Evolutionary conservation across 1,284 basidiomycete genomes (phyloP), one percentile per base, ranked within the genome.

Genomic region (Mycosarcoma mackinlayi): DNA sequence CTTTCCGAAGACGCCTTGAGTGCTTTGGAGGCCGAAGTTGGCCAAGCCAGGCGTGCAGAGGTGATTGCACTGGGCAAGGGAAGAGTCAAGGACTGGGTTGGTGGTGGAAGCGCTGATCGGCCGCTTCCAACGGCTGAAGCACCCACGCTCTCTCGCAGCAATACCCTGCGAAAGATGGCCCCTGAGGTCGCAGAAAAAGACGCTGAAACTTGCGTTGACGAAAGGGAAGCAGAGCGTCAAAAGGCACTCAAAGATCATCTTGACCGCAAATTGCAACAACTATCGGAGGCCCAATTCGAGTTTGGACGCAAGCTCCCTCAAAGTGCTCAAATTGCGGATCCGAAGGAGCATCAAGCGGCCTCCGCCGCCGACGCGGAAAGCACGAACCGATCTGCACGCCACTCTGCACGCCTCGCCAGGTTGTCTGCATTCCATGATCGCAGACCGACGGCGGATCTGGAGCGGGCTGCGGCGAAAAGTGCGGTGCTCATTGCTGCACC

Each of bases 11-110:
- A 69, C 27, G 64, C 71, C 1, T 23, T 70, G 27, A 70, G 66
- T 41, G 71, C 62, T n/a, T 21, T 70, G 16, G 71, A 70, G 27
- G 71, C 71, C 14, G 71, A 73, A 24, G 65, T 73, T 4, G 66
- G 71, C 16, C 66, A 73, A 11, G 71, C 66, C 0, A 47, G 66
- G 24, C 50, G 66, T 6, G 52, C 71, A 13, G 66, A 73, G 46
- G 71, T 73, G 35, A 40, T 69, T 3, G 59, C 65, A 9, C 46
- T 73, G 7, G 71, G 71, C 14, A 73, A 66, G 16, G 71, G 71
- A n/a, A 19, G 71, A 24, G 71, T 70, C 27, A 45, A 54, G 31
- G 71, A 73, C 33, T 73, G 71, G 71, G 66, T 71, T 6, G 65
- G 59, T 4, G 56, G 35, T 14, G 44, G 47, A 8, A 49, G 46